Evolutionary conservation across 305 asterid genomes (phyloP), one percentile per base, ranked within the genome.

Genomic region (Rubia peregrina): DNA sequence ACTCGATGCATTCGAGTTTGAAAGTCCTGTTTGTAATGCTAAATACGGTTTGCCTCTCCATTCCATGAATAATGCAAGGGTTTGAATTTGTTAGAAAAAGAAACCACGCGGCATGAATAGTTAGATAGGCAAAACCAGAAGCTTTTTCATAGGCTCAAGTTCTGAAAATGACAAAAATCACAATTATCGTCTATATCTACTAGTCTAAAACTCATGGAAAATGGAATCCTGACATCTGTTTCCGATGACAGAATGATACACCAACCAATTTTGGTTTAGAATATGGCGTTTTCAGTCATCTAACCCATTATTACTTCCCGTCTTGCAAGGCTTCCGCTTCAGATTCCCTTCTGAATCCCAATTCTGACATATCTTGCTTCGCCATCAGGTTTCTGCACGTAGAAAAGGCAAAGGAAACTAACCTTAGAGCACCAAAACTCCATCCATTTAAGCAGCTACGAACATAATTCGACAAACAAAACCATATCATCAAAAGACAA

Each of bases 301-400:
- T 73, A 76, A 69, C 70, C 65, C 75, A 7, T 63, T 72, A 53
- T 63, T 60, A 68, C 63, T 67, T 75, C 67, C 73, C 80, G 56
- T 69, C 80, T 14, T 70, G 70, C 59, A 83, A 75, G 61, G 80
- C 82, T 79, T 83, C 78, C 43, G 59, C 21, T 43, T 75, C 83
- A 46, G 43, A 62, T 67, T 70, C 86, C 69, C 75, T 81, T 43
- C 85, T 73, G 69, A 93, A 93, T 73, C 98, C 97, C 66, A 93
- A 92, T 76, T 93, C 97, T 0, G 91, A 79, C 96, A 88, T 85
- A 46, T 93, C 92, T 85, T 93, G 96, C 80, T 84, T 93, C 63
- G 98, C 98, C 98, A 93, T 93, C 88, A 91, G 83, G 77, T 93
- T 91, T 90, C 98, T 93, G 87, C 87, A 82, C 85, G 86, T 86